Evolutionary conservation across 1,284 basidiomycete species (phyloP), one percentile per base, ranked within the genome.

Genomic region (Pholiota adiposa): DNA sequence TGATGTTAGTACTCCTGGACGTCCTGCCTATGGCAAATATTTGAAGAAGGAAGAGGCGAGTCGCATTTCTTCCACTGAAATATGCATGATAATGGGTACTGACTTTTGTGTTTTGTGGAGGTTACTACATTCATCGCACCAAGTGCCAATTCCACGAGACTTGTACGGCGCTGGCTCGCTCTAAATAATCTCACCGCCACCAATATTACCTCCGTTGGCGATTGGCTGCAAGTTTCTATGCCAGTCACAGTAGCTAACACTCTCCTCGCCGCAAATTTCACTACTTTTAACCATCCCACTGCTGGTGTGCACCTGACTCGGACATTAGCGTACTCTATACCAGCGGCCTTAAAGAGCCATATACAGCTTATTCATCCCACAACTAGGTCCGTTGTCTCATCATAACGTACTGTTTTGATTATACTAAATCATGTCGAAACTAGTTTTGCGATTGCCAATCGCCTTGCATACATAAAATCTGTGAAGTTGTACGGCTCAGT

Each of bases 361-460:
- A 70, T 92, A 33, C 88, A 92, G 50, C 71, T 90, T 38, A 78
- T 92, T 43, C 87, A 89, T 60, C 90, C 90, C 0, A 92, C 90
- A 0, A 90, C 88, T 0, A 81, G 86, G 72, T 92, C 40, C 16
- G 61, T 91, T 67, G 8, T 11, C 18, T 19, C 29, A n/a, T 6
- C 16, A 3, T 19, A n/a, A n/a, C 18, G 77, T 78, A 46, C 79
- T 79, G n/a, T n/a, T n/a, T n/a, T 40, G 73, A 79, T 63, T 79
- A 25, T 40, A 73, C 58, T 71, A 70, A 6, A 75, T 78, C 79
- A 70, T 61, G 77, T 80, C 12, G 82, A 79, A 0, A 31, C 11
- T 31, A 31, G 29, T 31, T 31, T 31, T 31, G 29, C 29, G 5
- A 31, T 31, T 31, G 29, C 29, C 4, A 31, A 31, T 31, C 29